Evolutionary conservation across 2,329 filamentous ascomycete genomes (phyloP).

Genomic region (Penicillium sp.): DNA sequence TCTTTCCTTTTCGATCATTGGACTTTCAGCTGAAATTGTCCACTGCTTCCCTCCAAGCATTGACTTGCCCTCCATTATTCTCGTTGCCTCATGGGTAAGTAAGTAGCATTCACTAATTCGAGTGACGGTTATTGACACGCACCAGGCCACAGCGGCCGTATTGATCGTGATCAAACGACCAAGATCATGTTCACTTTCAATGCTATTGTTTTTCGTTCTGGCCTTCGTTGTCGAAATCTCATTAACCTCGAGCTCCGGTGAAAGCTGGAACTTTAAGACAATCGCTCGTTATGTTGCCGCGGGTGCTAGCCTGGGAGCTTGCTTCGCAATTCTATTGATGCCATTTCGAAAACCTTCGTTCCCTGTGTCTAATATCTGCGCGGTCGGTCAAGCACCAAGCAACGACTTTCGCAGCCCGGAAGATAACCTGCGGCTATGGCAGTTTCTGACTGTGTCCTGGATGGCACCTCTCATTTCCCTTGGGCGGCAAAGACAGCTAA

Average conservation of each 20-base stretch:
- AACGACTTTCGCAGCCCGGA: constrained; percentile 66
- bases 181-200: constrained; percentile 37
- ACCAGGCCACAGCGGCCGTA: constrained; percentile 32
- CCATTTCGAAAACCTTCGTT: constrained; percentile 60
- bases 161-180: constrained; percentile 40
- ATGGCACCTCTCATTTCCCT: constrained; percentile 66
- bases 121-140: constrained; percentile 16
- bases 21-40: constrained; percentile 31
- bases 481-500: constrained; percentile 60
- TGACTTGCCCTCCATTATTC: constrained; percentile 20
- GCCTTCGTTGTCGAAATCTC: constrained; percentile 34
- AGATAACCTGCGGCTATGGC: constrained; percentile 72
- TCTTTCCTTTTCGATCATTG: constrained; percentile 36
- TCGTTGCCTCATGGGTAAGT: constrained; percentile 39
- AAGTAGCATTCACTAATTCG: constrained; percentile 21
- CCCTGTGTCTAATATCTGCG: constrained; percentile 54
- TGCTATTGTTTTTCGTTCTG: constrained; percentile 35
- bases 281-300: constrained; percentile 30
- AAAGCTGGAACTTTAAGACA: constrained; percentile 6
- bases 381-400: constrained; percentile 53
- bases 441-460: constrained; percentile 83
- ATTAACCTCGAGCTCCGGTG: constrained; percentile 25
- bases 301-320: constrained; percentile 43
- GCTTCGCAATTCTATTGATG: constrained; percentile 59
- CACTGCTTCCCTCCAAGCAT: constrained; percentile 23